Evolutionary conservation across 176 grass and related monocot genomes (phyloP), one percentile per base, ranked within the genome.

Genomic region (Rhynchospora tenuis): DNA sequence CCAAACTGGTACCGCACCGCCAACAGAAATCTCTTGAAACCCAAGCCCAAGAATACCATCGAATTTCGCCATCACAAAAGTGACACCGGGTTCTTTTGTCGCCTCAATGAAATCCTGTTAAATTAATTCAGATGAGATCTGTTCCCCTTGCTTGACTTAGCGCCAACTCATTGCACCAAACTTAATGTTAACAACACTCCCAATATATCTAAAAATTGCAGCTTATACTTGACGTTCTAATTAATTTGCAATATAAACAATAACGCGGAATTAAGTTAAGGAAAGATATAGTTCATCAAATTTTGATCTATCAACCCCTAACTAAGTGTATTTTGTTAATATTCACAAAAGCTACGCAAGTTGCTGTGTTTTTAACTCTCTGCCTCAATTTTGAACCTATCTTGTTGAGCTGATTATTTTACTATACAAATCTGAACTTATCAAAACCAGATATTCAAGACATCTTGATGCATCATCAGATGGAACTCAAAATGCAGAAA

Each of bases 1-100:
- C 95, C 95, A 98, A 31, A 95, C 87, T 78, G 92, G 95, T 47
- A 68, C 80, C 42, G 91, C 78, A 7, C 81, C 91, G 77, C 91
- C 91, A 46, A 95, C 95, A 79, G 95, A 98, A 80, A 98, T 98
- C 78, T 93, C 95, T 81, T 95, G 66, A 81, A 98, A 98, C 64
- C 91, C 95, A 67, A 98, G 91, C 78, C 95, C 95, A 80, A 98
- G 92, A 74, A 95, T 98, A 73, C 95, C 95, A 80, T 98, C 95
- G 42, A 98, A 98, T 83, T 95, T 95, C 54, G 90, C 92, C 33
- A 57, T 65, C 75, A 95, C 43, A 42, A 95, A 95, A 19, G 89
- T 89, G 73, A 98, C 45, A 47, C 86, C 86, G n/a, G 89, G 90
- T 83, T 98, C 95, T 69, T 84, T 85, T 50, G 84, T 93, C 66